phyloP scores from a whole-genome alignment of 306 rosid genomes.

The Lathyrus aphaca region DNA sequence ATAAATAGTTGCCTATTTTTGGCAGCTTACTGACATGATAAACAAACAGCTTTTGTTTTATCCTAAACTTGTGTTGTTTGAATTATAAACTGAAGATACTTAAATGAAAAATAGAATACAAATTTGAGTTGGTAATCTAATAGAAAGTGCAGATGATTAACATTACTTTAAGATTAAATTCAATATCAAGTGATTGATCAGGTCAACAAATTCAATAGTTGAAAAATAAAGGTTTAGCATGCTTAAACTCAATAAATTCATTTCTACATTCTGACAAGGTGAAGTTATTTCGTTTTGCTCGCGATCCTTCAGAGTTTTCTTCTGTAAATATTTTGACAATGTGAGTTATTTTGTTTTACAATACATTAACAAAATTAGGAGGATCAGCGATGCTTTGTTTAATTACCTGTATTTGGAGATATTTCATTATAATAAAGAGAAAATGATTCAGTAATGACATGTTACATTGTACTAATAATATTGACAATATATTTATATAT shows the following conservation, averaged over 20 bases:
- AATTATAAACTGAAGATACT: neutral
- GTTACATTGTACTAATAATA: neutral
- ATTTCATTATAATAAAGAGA: neutral
- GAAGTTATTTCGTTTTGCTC: neutral
- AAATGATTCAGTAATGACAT: neutral
- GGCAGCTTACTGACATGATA: neutral
- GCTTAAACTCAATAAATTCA: neutral
- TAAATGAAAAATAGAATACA: neutral
- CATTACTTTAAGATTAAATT: neutral
- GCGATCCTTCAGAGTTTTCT: neutral
- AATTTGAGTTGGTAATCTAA: neutral
- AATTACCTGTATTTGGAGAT: neutral
- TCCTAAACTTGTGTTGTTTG: no score
- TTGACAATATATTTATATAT: neutral
- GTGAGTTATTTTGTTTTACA: no score
- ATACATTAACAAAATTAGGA: neutral
- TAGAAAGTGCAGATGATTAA: neutral
- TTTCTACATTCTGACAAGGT: neutral
- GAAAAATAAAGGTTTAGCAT: neutral
- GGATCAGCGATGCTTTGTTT: neutral
- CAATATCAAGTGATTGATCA: neutral
- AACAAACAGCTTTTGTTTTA: neutral
- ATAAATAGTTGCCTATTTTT: neutral
- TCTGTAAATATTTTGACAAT: neutral
- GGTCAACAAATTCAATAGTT: neutral